Conservation (phyloP, 2,329 filamentous ascomycete genomes). For the Stylonectria norvegica region DNA sequence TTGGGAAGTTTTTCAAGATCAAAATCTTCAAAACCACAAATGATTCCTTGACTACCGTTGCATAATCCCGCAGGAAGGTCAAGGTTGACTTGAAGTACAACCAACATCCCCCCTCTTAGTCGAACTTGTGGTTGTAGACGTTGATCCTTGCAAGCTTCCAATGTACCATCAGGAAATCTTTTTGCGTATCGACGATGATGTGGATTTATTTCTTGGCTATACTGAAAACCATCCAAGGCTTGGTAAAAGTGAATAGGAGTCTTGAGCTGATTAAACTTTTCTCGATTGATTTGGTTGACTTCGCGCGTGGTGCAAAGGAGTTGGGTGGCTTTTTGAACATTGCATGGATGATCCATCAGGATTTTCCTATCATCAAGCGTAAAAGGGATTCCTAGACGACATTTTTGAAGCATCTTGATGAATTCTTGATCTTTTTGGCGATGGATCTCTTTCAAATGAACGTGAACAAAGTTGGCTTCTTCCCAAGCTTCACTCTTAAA, state of each 20-base stretch:
- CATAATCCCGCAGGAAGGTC: slow-evolving; percentile 5
- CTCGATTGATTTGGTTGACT: slow-evolving; percentile 6
- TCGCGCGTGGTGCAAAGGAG: slow-evolving; percentile 13
- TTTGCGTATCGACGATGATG: background rate
- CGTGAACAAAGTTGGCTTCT: slow-evolving; percentile 49
- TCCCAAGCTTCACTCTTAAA: slow-evolving; percentile 56
- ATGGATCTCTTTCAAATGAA: slow-evolving; percentile 54
- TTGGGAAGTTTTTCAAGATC: background rate
- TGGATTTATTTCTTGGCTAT: background rate
- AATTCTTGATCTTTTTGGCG: slow-evolving; percentile 54
- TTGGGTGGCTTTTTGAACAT: slow-evolving; percentile 27
- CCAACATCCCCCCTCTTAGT: slow-evolving; percentile 17
- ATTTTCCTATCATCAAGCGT: slow-evolving; percentile 35
- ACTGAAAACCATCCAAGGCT: slow-evolving; percentile 12
- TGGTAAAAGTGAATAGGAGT: slow-evolving; percentile 4
- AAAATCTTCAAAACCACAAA: slow-evolving; percentile 18
- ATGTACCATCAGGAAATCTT: slow-evolving; percentile 5
- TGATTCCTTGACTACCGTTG: slow-evolving; percentile 27
- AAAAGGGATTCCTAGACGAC: slow-evolving; percentile 44
- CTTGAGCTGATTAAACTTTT: slow-evolving; percentile 10
- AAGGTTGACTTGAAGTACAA: slow-evolving; percentile 24
- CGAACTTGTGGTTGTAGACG: slow-evolving; percentile 8
- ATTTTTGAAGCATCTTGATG: slow-evolving; percentile 53
- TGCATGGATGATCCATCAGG: slow-evolving; percentile 43
- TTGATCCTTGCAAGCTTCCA: slow-evolving; percentile 9